These are phyloP conservation scores for Hanseniaspora gamundiae DNA, from an alignment of 1,139 yeast species.

Conservation along the genomic window DNA sequence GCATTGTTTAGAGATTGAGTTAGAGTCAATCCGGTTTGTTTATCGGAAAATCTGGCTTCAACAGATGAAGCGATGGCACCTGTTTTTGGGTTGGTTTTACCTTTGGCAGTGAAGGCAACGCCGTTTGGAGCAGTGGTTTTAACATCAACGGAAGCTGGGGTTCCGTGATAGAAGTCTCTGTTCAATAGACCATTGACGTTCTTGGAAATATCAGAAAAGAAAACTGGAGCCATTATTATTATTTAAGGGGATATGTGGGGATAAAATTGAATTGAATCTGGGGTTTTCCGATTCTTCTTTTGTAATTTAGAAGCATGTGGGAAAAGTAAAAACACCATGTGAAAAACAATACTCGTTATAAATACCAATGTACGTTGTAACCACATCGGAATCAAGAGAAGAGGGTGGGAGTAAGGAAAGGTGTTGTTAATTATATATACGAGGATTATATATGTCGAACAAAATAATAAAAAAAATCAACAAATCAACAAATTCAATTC, in stretches of 20 bases:
- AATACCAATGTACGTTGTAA: no score
- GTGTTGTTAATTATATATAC: no score
- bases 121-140: slow-evolving; percentile 95
- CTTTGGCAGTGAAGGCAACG: slow-evolving; percentile 88
- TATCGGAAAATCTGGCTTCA: slow-evolving; percentile 90
- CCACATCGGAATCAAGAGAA: no score
- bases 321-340: no score
- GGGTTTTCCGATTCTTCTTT: no score
- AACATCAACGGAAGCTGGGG: slow-evolving; percentile 80
- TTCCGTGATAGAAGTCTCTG: slow-evolving; percentile 86
- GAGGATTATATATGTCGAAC: no score
- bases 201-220: slow-evolving; percentile 83
- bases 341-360: no score
- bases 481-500: no score
- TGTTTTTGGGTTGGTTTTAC: slow-evolving; percentile 69
- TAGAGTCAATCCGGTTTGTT: slow-evolving; percentile 82
- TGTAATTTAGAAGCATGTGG: no score
- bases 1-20: slow-evolving; percentile 98
- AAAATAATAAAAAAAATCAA: no score
- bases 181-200: slow-evolving; percentile 79
- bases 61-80: slow-evolving; percentile 79
- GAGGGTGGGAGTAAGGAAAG: no score
- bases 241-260: neutral
- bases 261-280: no score
- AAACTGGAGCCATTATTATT: slow-evolving; percentile 47